phyloP scores from a whole-genome alignment of 2,329 filamentous ascomycete genomes.

The Elsinoe arachidis region DNA sequence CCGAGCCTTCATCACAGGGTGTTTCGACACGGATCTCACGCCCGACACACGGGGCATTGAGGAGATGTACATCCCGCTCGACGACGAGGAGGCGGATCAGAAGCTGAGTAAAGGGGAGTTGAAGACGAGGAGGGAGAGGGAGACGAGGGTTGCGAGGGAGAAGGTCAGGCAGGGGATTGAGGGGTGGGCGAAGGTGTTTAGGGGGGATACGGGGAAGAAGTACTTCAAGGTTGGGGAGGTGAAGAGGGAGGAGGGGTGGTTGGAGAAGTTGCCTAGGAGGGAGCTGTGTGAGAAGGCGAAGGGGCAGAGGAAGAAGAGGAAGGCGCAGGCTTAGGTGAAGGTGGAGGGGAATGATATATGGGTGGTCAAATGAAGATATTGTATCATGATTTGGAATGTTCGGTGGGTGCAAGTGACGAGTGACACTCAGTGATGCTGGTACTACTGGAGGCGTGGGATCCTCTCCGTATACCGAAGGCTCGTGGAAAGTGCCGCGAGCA shows the following conservation, averaged over 20 bases:
- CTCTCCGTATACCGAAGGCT: no score
- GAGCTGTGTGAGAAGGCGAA: conserved; percentile 63
- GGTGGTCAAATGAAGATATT: not conserved
- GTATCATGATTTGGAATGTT: no score
- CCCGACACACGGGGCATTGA: conserved; percentile 81
- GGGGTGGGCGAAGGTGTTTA: conserved; percentile 79
- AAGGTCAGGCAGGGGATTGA: conserved; percentile 59
- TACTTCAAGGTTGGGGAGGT: conserved; percentile 76
- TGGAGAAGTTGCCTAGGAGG: conserved; percentile 49
- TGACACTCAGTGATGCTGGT: no score
- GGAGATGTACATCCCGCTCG: conserved; percentile 65
- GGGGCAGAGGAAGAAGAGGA: conserved; percentile 50
- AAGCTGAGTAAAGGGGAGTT: conserved; percentile 26
- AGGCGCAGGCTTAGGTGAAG: conserved; percentile 23
- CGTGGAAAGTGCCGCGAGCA: no score
- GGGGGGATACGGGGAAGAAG: conserved; percentile 55
- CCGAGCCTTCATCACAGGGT: conserved; percentile 84
- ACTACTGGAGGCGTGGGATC: no score
- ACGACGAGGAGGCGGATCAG: conserved; percentile 29
- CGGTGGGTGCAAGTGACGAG: no score
- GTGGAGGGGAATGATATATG: not conserved
- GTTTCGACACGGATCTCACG: conserved; percentile 77
- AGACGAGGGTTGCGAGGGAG: conserved; percentile 55
- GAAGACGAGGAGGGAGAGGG: conserved; percentile 51
- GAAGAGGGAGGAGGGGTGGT: conserved; percentile 51